Base-by-base conservation (phyloP, 2,329 filamentous ascomycete species). In the Calonectria pseudoturangicola region DNA sequence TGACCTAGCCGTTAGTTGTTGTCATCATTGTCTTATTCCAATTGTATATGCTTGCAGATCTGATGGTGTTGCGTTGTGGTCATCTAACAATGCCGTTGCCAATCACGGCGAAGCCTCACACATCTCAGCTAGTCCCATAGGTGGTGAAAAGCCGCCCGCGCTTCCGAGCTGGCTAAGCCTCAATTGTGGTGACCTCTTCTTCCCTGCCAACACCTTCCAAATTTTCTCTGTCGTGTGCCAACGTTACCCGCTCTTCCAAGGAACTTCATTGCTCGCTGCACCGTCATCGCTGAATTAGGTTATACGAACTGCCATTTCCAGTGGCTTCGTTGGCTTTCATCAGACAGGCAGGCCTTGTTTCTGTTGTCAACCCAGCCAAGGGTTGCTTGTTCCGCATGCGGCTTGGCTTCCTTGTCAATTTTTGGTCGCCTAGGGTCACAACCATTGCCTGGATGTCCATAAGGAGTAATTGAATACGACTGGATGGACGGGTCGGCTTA, bases 1-100 rank as follows among this genome's bases (percentile, higher is more conserved):
- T 79, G 78, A 79, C 75, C 60, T 68, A 41, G 33, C 72, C 70
- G 72, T 74, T 21, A 21, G 21, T 74, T 28, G 58, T 41, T 62
- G 72, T 43, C 50, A 64, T 62, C 45, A 50, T 50, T 73, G 65
- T 76, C 50, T 68, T 75, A 45, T 58, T 63, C 74, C 63, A 62
- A 66, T 75, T 72, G 70, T 73, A 41, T 60, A 27, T 39, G 47
- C 64, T 45, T 64, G 45, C 39, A 33, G 18, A 15, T 39, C 43
- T 50, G 33, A 51, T 36, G 18, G 36, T 12, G 28, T 58, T 51
- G 28, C 6, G 41, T n/a, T 16, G 48, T 65, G 39, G 48, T 21
- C 39, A 21, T 27, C 7, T 48, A 41, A 41, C 12, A 36, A 25
- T 16, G 16, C 27, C 21, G 27, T 51, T 6, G 13, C 10, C 45